A percentile compares a stretch with the other conserved stretches of the same genome.
These are phyloP conservation scores for Fereydounia khargensis DNA, from an alignment of 1,284 basidiomycete species.

Conservation along the genomic window DNA sequence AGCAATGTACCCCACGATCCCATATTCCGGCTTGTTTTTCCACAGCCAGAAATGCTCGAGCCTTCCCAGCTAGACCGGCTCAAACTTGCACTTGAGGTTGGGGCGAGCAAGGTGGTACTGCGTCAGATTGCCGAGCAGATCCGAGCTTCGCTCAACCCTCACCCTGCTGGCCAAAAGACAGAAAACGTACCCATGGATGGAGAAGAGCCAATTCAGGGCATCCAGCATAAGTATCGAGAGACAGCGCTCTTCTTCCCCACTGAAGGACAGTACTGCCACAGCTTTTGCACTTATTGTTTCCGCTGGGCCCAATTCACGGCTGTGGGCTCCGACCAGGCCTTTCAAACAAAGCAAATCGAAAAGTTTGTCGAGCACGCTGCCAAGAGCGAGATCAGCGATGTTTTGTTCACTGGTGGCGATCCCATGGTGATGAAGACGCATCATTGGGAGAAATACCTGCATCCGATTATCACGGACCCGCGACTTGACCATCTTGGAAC, in stretches of 20 bases:
- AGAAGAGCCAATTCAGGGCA: not conserved
- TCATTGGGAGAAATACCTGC: constrained; percentile 1
- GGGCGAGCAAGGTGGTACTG: not conserved
- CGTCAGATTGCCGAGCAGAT: constrained; percentile 1
- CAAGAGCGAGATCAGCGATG: constrained; percentile 1
- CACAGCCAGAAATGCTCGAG: constrained; percentile 1
- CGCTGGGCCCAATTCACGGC: constrained; percentile 4
- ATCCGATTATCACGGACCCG: not conserved
- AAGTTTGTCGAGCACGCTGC: not conserved
- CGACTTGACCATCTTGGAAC: not conserved
- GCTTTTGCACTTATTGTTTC: constrained; percentile 5
- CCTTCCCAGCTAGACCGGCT: not conserved
- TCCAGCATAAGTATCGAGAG: constrained; percentile 4
- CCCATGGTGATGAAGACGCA: constrained; percentile 4
- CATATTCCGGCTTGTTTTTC: constrained; percentile 2
- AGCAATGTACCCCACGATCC: constrained; percentile 1
- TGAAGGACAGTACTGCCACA: constrained; percentile 2
- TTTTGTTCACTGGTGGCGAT: constrained; percentile 4
- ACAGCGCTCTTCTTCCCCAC: constrained; percentile 2
- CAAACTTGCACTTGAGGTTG: not conserved
- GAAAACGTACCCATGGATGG: constrained; percentile 3
- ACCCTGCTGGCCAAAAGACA: constrained; percentile 3
- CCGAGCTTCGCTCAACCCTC: constrained; percentile 1
- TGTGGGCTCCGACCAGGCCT: constrained; percentile 1
- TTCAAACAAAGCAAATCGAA: constrained; percentile 1